A percentile compares a stretch with the other conserved stretches of the same genome.
These are phyloP conservation scores for Skeletonema grethae DNA, from an alignment of 108 stramenopile species.

Conservation along the genomic window DNA sequence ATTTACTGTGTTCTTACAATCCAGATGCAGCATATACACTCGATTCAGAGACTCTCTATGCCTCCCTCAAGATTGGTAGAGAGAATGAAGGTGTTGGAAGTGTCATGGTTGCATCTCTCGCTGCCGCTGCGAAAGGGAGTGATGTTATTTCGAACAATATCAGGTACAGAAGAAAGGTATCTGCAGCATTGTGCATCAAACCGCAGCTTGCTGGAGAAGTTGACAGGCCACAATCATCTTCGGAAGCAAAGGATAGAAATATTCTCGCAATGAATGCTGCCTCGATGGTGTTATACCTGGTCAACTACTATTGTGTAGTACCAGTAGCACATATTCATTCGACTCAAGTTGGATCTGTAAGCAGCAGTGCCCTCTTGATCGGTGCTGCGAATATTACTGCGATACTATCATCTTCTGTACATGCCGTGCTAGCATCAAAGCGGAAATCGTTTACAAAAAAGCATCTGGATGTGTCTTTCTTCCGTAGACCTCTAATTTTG, in stretches of 20 bases:
- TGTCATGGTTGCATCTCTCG: constrained; percentile 43
- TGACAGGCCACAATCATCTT: background rate
- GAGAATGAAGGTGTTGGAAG: constrained; percentile 32
- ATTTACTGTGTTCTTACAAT: constrained; percentile 74
- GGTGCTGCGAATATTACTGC: constrained; percentile 37
- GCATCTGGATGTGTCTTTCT: constrained; percentile 19
- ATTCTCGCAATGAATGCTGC: constrained; percentile 32
- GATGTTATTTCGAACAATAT: constrained; percentile 10
- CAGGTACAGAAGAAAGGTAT: constrained; percentile 16
- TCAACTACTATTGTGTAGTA: constrained; percentile 42
- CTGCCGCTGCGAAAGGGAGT: constrained; percentile 27
- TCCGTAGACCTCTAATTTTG: constrained; percentile 25
- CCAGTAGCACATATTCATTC: constrained; percentile 36
- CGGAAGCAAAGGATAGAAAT: constrained; percentile 1
- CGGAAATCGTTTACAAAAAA: constrained; percentile 28
- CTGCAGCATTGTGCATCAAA: constrained; percentile 39
- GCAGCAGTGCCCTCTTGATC: constrained; percentile 24
- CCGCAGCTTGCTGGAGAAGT: constrained; percentile 14
- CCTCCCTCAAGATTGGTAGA: constrained; percentile 24
- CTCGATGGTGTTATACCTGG: constrained; percentile 39
- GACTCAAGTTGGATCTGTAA: constrained; percentile 25
- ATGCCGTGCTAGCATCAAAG: constrained; percentile 28
- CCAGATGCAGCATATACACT: constrained; percentile 63
- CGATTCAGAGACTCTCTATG: constrained; percentile 49
- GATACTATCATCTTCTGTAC: constrained; percentile 25